Percentiles rank a stretch among this genome's conserved stretches.
These are phyloP conservation scores for Leishmania amazonensis DNA, from an alignment of 208 protist genomes.

Conservation along the genomic window DNA sequence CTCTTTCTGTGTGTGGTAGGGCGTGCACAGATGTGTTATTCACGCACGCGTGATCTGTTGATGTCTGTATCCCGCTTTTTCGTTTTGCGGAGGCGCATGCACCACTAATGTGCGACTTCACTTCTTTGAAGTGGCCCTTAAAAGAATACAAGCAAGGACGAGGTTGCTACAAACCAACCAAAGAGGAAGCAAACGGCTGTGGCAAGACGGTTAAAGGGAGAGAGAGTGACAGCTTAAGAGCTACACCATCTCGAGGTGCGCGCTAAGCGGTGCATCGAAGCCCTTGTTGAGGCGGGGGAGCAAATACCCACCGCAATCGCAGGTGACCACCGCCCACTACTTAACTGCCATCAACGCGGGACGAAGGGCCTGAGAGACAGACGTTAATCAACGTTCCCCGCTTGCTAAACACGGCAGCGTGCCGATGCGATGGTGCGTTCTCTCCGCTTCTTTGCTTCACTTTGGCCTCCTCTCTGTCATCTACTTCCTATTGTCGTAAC, in stretches of 20 bases:
- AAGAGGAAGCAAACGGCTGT: background rate
- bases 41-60: background rate
- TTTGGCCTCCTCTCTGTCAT: background rate
- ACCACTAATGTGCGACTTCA: background rate
- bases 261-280: background rate
- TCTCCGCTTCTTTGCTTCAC: conserved; percentile 11
- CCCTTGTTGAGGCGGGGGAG: background rate
- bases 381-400: background rate
- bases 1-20: background rate
- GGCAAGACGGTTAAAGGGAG: background rate
- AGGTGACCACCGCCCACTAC: background rate
- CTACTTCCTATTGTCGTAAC: background rate
- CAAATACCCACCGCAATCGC: too few species aligned
- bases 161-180: background rate
- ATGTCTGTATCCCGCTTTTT: background rate
- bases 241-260: background rate
- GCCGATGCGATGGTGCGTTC: background rate
- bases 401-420: background rate
- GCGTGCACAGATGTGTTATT: background rate
- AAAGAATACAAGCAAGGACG: background rate
- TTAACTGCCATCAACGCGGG: background rate
- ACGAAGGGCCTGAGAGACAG: background rate
- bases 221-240: background rate
- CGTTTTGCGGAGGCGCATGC: background rate
- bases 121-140: background rate